Percentiles rank a stretch among this genome's conserved stretches.
phyloP scores from a whole-genome alignment of 2,329 filamentous ascomycete species.

The Aspergillus sp. region DNA sequence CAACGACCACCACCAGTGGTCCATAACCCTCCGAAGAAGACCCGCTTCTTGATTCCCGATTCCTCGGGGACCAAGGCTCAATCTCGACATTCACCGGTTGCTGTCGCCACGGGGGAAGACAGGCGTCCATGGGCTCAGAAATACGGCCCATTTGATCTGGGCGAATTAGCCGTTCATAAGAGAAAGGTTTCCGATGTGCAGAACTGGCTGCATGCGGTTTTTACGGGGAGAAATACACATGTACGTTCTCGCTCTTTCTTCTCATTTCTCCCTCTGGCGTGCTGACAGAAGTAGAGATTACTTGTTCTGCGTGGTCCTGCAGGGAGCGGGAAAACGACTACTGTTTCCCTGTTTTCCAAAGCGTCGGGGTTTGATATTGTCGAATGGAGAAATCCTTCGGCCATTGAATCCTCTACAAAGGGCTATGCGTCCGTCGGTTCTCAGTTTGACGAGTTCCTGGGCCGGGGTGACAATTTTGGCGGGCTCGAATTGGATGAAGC shows the following conservation, averaged over 20 bases:
- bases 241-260: constrained; percentile 18
- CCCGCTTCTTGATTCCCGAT: constrained; percentile 16
- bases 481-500: constrained; percentile 49
- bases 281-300: constrained; percentile 47
- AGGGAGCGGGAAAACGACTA: constrained; percentile 88
- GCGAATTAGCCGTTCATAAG: constrained; percentile 89
- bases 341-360: constrained; percentile 66
- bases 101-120: constrained; percentile 42
- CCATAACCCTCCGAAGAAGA: constrained; percentile 5
- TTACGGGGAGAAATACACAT: constrained; percentile 46
- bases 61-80: neutral
- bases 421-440: constrained; percentile 62
- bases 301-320: constrained; percentile 84
- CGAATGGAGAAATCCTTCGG: constrained; percentile 83
- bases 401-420: constrained; percentile 50
- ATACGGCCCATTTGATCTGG: constrained; percentile 64
- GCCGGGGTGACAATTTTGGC: constrained; percentile 69
- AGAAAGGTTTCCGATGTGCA: constrained; percentile 84
- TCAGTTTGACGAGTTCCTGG: constrained; percentile 89
- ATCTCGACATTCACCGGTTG: neutral
- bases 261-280: neutral
- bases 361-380: constrained; percentile 69
- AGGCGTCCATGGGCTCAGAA: constrained; percentile 77
- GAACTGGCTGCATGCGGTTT: constrained; percentile 69
- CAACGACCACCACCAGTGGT: constrained; percentile 12